These are phyloP conservation scores for Arbutus unedo DNA, from an alignment of 148 eudicot genomes.

Conservation along the genomic window DNA sequence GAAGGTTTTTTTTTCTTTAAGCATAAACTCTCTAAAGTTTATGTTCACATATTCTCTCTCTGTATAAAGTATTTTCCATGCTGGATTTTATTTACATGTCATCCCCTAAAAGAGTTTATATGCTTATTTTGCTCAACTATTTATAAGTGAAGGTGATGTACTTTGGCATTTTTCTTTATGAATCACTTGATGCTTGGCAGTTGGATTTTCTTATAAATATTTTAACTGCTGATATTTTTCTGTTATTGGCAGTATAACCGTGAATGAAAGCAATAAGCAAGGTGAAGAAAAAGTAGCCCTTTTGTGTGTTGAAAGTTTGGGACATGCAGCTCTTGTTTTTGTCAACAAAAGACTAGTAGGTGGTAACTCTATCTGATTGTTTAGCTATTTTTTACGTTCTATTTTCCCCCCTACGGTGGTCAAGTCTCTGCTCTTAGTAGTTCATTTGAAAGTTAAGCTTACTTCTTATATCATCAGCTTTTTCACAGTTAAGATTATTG, in stretches of 20 bases:
- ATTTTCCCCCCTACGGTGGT: neutral
- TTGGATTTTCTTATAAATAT: neutral
- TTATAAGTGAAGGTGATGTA: neutral
- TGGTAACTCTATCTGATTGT: conserved; percentile 13
- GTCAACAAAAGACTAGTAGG: conserved; percentile 43
- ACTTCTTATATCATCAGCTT: neutral
- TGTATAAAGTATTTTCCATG: neutral
- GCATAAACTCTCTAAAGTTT: neutral
- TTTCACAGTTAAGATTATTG: too few relatives aligned
- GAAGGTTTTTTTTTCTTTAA: too few relatives aligned
- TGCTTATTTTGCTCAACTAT: neutral
- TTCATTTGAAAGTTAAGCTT: neutral
- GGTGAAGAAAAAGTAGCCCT: conserved; percentile 24
- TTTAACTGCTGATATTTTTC: neutral
- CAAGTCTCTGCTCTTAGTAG: neutral
- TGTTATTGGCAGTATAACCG: conserved; percentile 31
- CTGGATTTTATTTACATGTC: neutral
- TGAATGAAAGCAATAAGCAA: conserved; percentile 20
- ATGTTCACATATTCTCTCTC: neutral
- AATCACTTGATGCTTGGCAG: neutral
- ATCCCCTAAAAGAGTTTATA: neutral
- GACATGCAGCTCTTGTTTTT: conserved; percentile 53
- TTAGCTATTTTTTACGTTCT: neutral
- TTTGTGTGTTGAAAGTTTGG: conserved; percentile 39
- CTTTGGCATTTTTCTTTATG: neutral